These are phyloP conservation scores for Nitzschia palea DNA, from an alignment of 108 stramenopile genomes.

Conservation along the genomic window DNA sequence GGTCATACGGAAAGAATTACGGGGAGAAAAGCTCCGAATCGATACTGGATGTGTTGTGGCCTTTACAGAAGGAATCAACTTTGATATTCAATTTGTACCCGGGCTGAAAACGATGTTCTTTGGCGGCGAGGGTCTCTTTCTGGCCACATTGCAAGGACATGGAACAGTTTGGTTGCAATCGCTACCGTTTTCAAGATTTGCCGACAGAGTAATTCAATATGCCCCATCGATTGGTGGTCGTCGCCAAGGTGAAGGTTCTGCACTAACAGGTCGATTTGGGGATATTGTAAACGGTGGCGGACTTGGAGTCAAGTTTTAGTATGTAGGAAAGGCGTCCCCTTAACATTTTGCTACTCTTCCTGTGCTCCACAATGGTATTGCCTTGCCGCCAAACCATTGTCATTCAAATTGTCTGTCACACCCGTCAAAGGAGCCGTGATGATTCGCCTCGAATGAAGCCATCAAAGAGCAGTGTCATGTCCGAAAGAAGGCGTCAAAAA, in stretches of 20 bases:
- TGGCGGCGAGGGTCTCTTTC: conserved; percentile 85
- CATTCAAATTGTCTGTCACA: too few relatives aligned
- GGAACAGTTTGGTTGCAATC: conserved; percentile 80
- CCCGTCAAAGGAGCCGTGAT: too few relatives aligned
- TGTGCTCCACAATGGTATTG: too few relatives aligned
- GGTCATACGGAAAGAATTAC: conserved; percentile 59
- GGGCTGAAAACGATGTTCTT: conserved; percentile 86
- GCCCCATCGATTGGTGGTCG: conserved; percentile 26
- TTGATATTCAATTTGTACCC: conserved; percentile 64
- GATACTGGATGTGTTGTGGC: conserved; percentile 78
- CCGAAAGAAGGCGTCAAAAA: conserved; percentile 60
- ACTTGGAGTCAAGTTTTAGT: conserved; percentile 15
- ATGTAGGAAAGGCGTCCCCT: too few relatives aligned
- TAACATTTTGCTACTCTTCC: too few relatives aligned
- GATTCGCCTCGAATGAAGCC: too few relatives aligned
- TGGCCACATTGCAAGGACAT: conserved; percentile 80
- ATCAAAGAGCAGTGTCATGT: conserved; percentile 13
- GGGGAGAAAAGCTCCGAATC: conserved; percentile 65
- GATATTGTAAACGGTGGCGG: conserved; percentile 24
- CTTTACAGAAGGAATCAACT: conserved; percentile 64
- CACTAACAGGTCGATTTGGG: conserved; percentile 22
- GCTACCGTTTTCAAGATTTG: conserved; percentile 28
- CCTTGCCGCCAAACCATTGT: too few relatives aligned
- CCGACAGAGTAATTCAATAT: conserved; percentile 22
- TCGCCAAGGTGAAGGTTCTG: conserved; percentile 25